phyloP scores from a whole-genome alignment of 352 stramenopile species.

The Globisporangium cederbergense region DNA sequence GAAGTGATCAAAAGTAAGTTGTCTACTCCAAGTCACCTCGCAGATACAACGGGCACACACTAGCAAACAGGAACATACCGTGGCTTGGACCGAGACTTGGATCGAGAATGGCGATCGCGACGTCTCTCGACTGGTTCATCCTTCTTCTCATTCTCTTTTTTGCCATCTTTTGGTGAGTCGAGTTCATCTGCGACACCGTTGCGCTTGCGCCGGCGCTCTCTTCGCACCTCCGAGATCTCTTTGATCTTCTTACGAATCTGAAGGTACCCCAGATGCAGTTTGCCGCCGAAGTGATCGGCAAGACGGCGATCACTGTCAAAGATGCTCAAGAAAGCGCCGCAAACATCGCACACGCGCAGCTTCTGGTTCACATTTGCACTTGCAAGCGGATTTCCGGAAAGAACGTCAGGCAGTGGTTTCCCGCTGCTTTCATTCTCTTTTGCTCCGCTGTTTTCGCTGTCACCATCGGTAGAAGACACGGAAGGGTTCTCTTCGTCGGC shows the following conservation, averaged over 20 bases:
- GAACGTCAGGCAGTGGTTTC: conserved; percentile 4
- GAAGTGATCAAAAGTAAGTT: background rate
- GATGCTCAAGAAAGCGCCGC: conserved; percentile 89
- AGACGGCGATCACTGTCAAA: conserved; percentile 89
- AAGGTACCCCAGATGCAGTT: conserved; percentile 89
- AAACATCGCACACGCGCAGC: conserved; percentile 89
- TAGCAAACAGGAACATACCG: conserved; percentile 8
- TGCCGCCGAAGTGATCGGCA: conserved; percentile 89
- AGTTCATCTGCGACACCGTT: conserved; percentile 4
- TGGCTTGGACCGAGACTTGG: conserved; percentile 22
- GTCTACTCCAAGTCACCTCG: background rate
- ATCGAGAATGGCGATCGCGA: conserved; percentile 19
- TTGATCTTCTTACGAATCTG: conserved; percentile 85
- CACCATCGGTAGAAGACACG: background rate
- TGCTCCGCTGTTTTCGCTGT: background rate
- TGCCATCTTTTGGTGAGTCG: conserved; percentile 5
- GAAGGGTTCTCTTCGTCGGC: conserved; percentile 1
- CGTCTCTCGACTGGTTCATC: background rate
- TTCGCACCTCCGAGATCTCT: conserved; percentile 50
- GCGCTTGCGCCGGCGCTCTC: conserved; percentile 22
- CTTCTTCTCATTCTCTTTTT: conserved; percentile 11
- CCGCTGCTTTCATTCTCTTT: conserved; percentile 19
- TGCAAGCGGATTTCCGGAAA: conserved; percentile 19
- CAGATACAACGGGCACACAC: background rate
- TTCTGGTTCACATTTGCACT: conserved; percentile 73